Conservation (phyloP, 805 yeast species). For the Ogataea chonburiensis region DNA sequence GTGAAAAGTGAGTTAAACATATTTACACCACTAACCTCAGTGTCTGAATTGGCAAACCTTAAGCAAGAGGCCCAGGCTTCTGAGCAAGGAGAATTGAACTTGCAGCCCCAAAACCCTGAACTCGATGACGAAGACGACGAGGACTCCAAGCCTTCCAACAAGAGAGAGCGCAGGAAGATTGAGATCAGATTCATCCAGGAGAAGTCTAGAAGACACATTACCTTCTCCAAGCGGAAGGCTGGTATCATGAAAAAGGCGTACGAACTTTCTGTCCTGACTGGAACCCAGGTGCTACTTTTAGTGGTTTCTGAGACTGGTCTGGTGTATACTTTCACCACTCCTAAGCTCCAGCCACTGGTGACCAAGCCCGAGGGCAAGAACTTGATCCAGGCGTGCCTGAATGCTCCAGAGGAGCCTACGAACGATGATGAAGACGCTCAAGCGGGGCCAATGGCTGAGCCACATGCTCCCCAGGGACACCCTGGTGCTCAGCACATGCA, state of each 20-base stretch:
- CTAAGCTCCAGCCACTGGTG: slow-evolving; percentile 95
- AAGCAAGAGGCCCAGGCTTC: slow-evolving; percentile 26
- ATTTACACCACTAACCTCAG: slow-evolving; percentile 14
- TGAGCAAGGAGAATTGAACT: slow-evolving; percentile 21
- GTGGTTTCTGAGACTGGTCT: slow-evolving; percentile 99
- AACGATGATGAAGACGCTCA: slow-evolving; percentile 53
- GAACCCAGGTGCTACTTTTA: slow-evolving; percentile 90
- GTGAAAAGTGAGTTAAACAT: slow-evolving; percentile 16
- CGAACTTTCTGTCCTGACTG: slow-evolving; percentile 93
- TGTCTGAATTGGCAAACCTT: slow-evolving; percentile 27
- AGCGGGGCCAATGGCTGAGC: slow-evolving; percentile 20
- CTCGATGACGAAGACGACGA: slow-evolving; percentile 56
- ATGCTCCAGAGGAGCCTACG: slow-evolving; percentile 88
- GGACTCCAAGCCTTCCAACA: slow-evolving; percentile 45
- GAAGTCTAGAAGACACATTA: slow-evolving; percentile 95
- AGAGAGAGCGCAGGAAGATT: slow-evolving; percentile 75
- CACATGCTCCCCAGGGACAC: slow-evolving; percentile 22
- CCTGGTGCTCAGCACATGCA: slow-evolving; percentile 32
- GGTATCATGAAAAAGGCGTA: slow-evolving; percentile 99
- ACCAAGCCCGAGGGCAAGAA: slow-evolving; percentile 97
- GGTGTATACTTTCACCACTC: slow-evolving; percentile 98
- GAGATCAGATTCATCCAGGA: slow-evolving; percentile 97
- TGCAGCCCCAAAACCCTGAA: slow-evolving; percentile 29
- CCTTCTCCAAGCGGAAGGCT: slow-evolving; percentile 96
- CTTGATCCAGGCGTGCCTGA: slow-evolving; percentile 92